Conservation (phyloP, 192 early-diverging fungal genomes). For the Spizellomyces sp. region DNA sequence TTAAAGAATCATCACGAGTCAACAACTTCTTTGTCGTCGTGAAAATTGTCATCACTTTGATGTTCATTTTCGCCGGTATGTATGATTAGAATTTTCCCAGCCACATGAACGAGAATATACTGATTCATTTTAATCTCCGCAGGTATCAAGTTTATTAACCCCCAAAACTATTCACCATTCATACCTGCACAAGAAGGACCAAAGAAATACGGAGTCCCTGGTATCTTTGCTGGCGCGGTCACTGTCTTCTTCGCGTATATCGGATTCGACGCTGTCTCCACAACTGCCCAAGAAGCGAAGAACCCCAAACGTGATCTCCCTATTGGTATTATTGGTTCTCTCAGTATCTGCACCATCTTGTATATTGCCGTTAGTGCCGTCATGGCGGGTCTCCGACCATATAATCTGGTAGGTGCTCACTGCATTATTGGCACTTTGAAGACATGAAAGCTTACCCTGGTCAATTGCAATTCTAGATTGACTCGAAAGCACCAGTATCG, state of each 20-base stretch:
- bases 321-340: conserved; percentile 81
- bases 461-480: conserved; percentile 1
- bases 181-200: conserved; percentile 61
- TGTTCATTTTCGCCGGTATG: conserved; percentile 73
- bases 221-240: conserved; percentile 69
- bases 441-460: too few species aligned
- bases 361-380: conserved; percentile 75
- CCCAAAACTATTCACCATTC: conserved; percentile 76
- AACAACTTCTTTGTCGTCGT: conserved; percentile 72
- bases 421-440: too few species aligned
- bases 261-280: conserved; percentile 88
- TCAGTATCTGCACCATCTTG: conserved; percentile 75
- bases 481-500: conserved; percentile 60
- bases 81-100: too few species aligned
- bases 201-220: conserved; percentile 65
- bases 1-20: conserved; percentile 71
- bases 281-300: conserved; percentile 79
- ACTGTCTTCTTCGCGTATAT: conserved; percentile 79
- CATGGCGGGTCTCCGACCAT: conserved; percentile 69
- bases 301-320: conserved; percentile 81
- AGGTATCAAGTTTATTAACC: conserved; percentile 67
- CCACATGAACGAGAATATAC: too few species aligned
- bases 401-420: neutral
- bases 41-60: conserved; percentile 71
- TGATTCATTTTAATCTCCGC: too few species aligned